Evolutionary conservation across 352 stramenopile genomes (phyloP), one percentile per base, ranked within the genome.

Genomic region (Phytophthora palmivora): DNA sequence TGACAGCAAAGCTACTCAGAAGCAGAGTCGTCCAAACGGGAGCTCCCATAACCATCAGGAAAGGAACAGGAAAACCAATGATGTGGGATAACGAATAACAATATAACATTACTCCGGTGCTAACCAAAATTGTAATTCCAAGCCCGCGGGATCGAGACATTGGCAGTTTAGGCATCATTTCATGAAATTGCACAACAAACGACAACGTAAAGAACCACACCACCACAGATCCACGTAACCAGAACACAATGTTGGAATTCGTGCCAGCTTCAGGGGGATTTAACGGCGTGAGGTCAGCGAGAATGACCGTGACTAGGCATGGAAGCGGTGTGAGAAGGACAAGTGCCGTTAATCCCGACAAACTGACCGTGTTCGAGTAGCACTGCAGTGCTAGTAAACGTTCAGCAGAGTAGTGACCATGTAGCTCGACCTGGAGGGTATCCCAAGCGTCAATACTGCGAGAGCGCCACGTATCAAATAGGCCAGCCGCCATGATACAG

Each of bases 161-260:
- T 6, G 24, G 24, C 24, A 28, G 24, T 6, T 6, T 28, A 28
- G 24, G 24, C 24, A 28, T 28, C 24, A 28, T 28, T 6, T 28
- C 24, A 28, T 28, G 24, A 28, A 28, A 28, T 28, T 28, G 24
- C 24, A 28, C 24, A 28, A 28, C 39, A 45, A 45, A 45, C 3
- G 39, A 45, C 18, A 45, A n/a, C 24, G 39, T 45, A 22, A n/a
- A 45, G 10, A 45, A 14, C 39, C 39, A 21, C 10, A 45, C 21
- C 8, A 45, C 12, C 39, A 45, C 24, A 6, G 16, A 45, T 2
- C 16, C 19, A 8, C 39, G 39, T 10, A 45, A 22, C 39, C 16
- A 45, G 39, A 30, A 45, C 7, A 45, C 24, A 3, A 15, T 30
- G 24, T 45, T 45, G 21, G 39, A 28, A 22, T 45, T 15, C 15